Evolutionary conservation across 1,284 basidiomycete genomes (phyloP), one percentile per base, ranked within the genome.

Genomic region (Malassezia restricta): DNA sequence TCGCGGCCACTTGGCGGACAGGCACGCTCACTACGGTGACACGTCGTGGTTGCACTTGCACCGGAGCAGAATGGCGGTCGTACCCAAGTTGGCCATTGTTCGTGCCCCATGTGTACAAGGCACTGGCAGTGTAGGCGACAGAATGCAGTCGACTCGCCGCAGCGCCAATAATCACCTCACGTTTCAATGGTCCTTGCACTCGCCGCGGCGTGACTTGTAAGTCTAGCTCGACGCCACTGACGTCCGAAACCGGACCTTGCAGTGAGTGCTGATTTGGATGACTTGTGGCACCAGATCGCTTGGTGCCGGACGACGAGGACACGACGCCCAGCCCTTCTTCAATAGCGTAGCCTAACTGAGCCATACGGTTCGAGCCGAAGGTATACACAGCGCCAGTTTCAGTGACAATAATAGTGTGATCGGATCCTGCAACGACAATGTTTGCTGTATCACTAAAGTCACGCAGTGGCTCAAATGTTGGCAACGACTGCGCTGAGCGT

Each of bases 21-120:
- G 59, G 59, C 17, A 55, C 62, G 24, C 58, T 61, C 38, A 83
- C 48, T 3, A 62, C 55, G 0, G 90, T 84, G 5, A 90, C 90
- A 56, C 85, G 83, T 37, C 90, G 79, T 0, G 92, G 92, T 3
- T 81, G 68, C 2, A 85, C 73, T 73, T 96, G 92, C 0, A 86
- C 77, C 0, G 86, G 83, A 40, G 85, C 85, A 0, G 85, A 78
- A 41, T 53, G 58, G 15, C 60, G 56, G n/a, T 68, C 67, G 65
- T 75, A 74, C 54, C 91, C 91, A 3, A 98, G 78, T 72, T 98
- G 94, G 0, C 94, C 94, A 31, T 80, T 80, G 74, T 96, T 95
- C 24, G 86, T 89, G 0, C 92, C 94, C 91, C 91, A 98, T 0
- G 91, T 94, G 75, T 82, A 95, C 0, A 96, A 80, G n/a, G 83